Evolutionary conservation across 164 flowering plant genomes (phyloP), one percentile per base, ranked within the genome.

Genomic region (Saururus chinensis): DNA sequence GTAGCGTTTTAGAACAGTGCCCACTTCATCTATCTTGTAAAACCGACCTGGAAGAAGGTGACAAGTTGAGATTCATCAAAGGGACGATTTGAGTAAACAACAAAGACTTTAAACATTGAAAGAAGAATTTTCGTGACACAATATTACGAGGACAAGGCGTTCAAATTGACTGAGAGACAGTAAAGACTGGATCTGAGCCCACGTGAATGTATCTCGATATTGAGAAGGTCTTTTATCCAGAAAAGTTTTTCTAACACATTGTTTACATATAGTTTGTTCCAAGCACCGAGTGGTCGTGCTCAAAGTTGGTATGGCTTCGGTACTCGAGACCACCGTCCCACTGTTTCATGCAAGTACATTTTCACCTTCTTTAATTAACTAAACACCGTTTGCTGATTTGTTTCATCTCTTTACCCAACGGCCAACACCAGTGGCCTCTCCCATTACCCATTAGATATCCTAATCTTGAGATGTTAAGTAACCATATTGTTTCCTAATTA

Each of bases 141-240:
- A 17, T 53, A 22, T 22, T 22, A 53, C 2, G 20, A 19, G 19
- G 22, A 53, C 10, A 53, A 53, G 24, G 11, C 22, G 23, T 20
- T 53, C 24, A n/a, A 53, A n/a, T 11, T 22, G 24, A n/a, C 24
- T 19, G 56, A 20, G 56, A 53, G 56, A 22, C 56, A n/a, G 23
- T 22, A 53, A 53, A 53, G 22, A 20, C 23, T 9, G 24, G 24
- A 53, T 7, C 19, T 54, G 57, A 54, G 26, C 57, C 26, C 57
- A 54, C 57, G 57, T 54, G 57, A 0, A 54, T 12, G 12, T 54
- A 54, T 54, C 57, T 54, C 57, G 57, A 20, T n/a, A 53, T 53
- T 45, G 49, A 45, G 49, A 45, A 45, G 49, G 12, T 41, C 49
- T 45, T 45, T 45, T 7, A 17, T 17, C 49, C 9, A 12, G 14